These are phyloP conservation scores for Lachnellula arida DNA, from an alignment of 2,329 filamentous ascomycete species.

Conservation along the genomic window DNA sequence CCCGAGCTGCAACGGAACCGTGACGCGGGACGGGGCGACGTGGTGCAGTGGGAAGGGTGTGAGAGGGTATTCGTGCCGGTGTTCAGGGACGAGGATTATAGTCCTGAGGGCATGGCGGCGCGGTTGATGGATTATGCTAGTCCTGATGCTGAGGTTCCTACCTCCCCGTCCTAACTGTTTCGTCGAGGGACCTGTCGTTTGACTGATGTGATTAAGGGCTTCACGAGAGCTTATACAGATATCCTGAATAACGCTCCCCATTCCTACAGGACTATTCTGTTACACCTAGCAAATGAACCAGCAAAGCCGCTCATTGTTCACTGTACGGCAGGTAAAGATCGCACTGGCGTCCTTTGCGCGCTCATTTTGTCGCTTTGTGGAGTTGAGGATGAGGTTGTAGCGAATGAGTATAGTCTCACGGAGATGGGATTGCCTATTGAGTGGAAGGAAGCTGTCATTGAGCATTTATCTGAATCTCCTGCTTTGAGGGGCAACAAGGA, in stretches of 20 bases:
- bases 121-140: slow-evolving; percentile 57
- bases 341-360: slow-evolving; percentile 67
- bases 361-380: slow-evolving; percentile 60
- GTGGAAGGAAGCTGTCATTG: slow-evolving; percentile 48
- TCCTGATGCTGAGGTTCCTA: slow-evolving; percentile 41
- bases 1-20: slow-evolving; percentile 50
- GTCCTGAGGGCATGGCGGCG: slow-evolving; percentile 57
- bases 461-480: slow-evolving; percentile 46
- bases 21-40: slow-evolving; percentile 32
- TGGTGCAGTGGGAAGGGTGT: slow-evolving; percentile 47
- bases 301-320: slow-evolving; percentile 58
- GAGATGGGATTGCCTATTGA: slow-evolving; percentile 51
- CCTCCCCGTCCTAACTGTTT: background rate
- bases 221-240: slow-evolving; percentile 57
- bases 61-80: slow-evolving; percentile 58
- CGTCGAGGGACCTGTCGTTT: background rate
- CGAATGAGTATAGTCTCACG: slow-evolving; percentile 64
- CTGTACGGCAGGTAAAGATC: slow-evolving; percentile 74
- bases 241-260: slow-evolving; percentile 52
- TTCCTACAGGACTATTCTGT: slow-evolving; percentile 50
- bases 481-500: slow-evolving; percentile 37
- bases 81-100: slow-evolving; percentile 56
- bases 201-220: slow-evolving; percentile 42
- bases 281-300: slow-evolving; percentile 33
- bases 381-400: slow-evolving; percentile 54